Base-by-base conservation (phyloP, 768 basidiomycete species). In the Megacollybia marginata region DNA sequence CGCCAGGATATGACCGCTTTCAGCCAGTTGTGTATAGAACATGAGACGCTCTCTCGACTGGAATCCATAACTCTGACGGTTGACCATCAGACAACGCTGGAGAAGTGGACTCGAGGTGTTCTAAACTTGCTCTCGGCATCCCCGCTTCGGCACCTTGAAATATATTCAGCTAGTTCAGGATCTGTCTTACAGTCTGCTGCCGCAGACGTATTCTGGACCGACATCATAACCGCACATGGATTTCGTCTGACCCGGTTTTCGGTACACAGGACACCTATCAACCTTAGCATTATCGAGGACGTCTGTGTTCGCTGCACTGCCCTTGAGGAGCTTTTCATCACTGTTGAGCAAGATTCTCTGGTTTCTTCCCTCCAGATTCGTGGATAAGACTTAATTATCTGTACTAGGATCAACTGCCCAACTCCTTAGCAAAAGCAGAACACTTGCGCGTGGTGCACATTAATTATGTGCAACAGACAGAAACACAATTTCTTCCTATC, bases 241-340 rank as follows among this genome's bases (percentile, higher is more conserved):
- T 55, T 59, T 13, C 71, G 73, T 13, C 69, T 92, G 5, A 67
- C 59, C 23, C 68, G 73, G 10, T 76, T 90, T 53, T 82, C 82
- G 11, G 72, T 88, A 2, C 78, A 88, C 56, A 71, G 83, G 23
- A 79, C 85, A 71, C 65, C 71, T 4, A 72, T 88, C 49, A 68
- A 69, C 54, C 59, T 80, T 18, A 62, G 64, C 10, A 69, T 74
- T 0, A 66, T 91, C 32, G 60, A 65, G 16, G 65, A 71, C 28
- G 73, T 91, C 9, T 88, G 86, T 55, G 51, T 56, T 9, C 62
- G 69, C 15, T 88, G 86, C 51, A 50, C 63, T 0, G 62, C 59
- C 7, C 69, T 91, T 9, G 74, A 83, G 54, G 74, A 87, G 53
- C 61, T 91, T 6, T 89, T 86, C 56, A 62, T 89, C 12, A 78